A percentile compares a stretch with the other conserved stretches of the same genome.
These are phyloP conservation scores for Pelargonium citronellum DNA, from an alignment of 441 rosid species.

Conservation along the genomic window DNA sequence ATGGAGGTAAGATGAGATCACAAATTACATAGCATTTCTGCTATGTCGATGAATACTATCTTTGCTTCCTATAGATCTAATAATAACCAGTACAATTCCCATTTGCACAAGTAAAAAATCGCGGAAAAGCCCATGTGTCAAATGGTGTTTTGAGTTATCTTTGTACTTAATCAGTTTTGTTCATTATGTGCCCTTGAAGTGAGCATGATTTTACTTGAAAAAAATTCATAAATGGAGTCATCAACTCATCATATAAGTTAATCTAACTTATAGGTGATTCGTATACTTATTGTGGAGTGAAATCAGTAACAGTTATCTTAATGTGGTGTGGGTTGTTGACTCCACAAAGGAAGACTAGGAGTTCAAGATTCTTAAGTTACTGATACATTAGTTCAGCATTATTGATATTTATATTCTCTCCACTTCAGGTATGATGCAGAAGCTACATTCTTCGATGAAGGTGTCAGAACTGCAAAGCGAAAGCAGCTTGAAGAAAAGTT, in stretches of 20 bases:
- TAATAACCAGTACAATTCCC: neutral
- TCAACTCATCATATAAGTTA: neutral
- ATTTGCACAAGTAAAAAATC: neutral
- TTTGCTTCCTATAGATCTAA: neutral
- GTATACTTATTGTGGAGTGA: neutral
- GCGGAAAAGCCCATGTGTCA: no score
- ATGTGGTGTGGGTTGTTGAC: neutral
- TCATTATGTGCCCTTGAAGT: no score
- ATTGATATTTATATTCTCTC: slow-evolving; percentile 14
- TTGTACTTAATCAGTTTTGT: no score
- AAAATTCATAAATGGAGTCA: neutral
- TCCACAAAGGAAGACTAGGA: neutral
- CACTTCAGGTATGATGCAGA: slow-evolving; percentile 68
- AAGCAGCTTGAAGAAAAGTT: slow-evolving; percentile 83
- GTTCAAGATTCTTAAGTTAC: neutral
- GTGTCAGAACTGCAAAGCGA: slow-evolving; percentile 80
- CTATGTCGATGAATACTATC: neutral
- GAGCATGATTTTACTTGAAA: neutral
- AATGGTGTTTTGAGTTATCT: no score
- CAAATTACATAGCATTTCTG: slow-evolving; percentile 1
- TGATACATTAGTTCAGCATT: neutral
- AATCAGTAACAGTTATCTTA: neutral
- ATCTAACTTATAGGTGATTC: neutral
- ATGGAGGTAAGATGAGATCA: neutral
- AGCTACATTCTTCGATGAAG: slow-evolving; percentile 81